Evolutionary conservation across 805 yeast species (phyloP).

Genomic region (Wickerhamiella vanderwaltii): DNA sequence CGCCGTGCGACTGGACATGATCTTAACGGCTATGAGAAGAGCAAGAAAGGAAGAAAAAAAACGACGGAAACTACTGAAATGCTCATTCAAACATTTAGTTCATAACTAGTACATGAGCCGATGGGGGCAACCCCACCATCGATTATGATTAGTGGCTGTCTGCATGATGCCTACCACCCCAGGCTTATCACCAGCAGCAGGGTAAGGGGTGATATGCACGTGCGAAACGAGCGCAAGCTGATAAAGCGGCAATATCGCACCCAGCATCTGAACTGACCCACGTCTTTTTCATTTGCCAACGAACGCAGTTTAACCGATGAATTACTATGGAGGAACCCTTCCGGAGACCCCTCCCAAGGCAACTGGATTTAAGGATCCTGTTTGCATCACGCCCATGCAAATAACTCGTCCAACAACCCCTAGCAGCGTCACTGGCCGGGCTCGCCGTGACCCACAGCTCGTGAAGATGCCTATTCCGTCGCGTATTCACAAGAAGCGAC

Average conservation of each 20-base stretch:
- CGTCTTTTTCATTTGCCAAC: no score
- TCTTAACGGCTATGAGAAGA: no score
- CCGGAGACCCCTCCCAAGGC: conserved; percentile 12
- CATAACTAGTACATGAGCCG: no score
- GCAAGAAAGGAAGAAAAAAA: no score
- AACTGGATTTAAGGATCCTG: not conserved
- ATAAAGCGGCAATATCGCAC: conserved; percentile 7
- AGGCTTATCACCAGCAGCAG: not conserved
- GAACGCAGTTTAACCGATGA: no score
- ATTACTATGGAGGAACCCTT: conserved; percentile 4
- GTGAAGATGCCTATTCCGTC: conserved; percentile 6
- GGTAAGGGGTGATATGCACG: conserved; percentile 6
- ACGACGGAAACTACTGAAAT: no score
- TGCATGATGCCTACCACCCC: no score
- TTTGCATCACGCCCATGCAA: conserved; percentile 1
- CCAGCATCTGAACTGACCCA: no score
- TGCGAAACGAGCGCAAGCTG: conserved; percentile 8
- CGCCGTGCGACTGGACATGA: no score
- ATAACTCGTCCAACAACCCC: conserved; percentile 5
- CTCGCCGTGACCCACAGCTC: not conserved
- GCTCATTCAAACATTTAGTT: no score
- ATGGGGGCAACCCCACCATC: no score
- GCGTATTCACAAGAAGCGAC: not conserved
- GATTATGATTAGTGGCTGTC: no score
- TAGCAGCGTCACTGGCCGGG: conserved; percentile 4